Evolutionary conservation across 805 yeast genomes (phyloP).

Genomic region (Saccharomycopsis fibuligera): DNA sequence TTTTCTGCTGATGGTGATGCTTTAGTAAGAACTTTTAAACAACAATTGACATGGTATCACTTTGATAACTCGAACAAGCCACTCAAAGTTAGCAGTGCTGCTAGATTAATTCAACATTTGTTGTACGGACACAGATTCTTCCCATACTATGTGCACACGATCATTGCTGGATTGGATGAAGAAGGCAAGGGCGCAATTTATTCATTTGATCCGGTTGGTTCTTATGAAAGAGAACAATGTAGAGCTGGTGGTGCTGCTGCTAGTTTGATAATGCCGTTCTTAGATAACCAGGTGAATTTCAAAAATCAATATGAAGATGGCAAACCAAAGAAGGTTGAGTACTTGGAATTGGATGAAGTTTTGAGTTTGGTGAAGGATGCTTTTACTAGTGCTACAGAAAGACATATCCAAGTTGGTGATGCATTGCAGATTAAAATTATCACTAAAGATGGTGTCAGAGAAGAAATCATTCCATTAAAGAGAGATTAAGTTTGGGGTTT

Average conservation of each 20-base stretch:
- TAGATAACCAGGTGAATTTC: slow-evolving; percentile 94
- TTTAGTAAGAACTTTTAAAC: slow-evolving; percentile 64
- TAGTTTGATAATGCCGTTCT: slow-evolving; percentile 90
- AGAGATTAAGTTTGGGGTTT: slow-evolving; percentile 49
- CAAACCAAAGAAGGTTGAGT: slow-evolving; percentile 51
- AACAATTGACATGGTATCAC: slow-evolving; percentile 80
- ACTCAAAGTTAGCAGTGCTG: slow-evolving; percentile 66
- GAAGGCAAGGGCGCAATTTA: slow-evolving; percentile 89
- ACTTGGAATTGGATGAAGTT: slow-evolving; percentile 76
- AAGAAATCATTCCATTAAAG: slow-evolving; percentile 79
- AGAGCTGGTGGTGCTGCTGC: slow-evolving; percentile 99
- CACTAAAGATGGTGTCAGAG: slow-evolving; percentile 87
- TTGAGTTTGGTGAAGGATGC: slow-evolving; percentile 87
- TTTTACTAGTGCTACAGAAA: slow-evolving; percentile 91
- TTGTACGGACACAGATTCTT: slow-evolving; percentile 90
- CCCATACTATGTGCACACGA: slow-evolving; percentile 94
- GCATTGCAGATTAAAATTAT: slow-evolving; percentile 86
- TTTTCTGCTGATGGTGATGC: slow-evolving; percentile 94
- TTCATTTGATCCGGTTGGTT: slow-evolving; percentile 96
- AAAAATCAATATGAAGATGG: slow-evolving; percentile 86
- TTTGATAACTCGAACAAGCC: slow-evolving; percentile 72
- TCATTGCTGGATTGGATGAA: slow-evolving; percentile 85
- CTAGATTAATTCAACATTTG: slow-evolving; percentile 84
- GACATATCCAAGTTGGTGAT: slow-evolving; percentile 98
- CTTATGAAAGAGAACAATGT: slow-evolving; percentile 95